These are phyloP conservation scores for Chaetomium strumarium DNA, from an alignment of 2,329 filamentous ascomycete species.

Conservation along the genomic window DNA sequence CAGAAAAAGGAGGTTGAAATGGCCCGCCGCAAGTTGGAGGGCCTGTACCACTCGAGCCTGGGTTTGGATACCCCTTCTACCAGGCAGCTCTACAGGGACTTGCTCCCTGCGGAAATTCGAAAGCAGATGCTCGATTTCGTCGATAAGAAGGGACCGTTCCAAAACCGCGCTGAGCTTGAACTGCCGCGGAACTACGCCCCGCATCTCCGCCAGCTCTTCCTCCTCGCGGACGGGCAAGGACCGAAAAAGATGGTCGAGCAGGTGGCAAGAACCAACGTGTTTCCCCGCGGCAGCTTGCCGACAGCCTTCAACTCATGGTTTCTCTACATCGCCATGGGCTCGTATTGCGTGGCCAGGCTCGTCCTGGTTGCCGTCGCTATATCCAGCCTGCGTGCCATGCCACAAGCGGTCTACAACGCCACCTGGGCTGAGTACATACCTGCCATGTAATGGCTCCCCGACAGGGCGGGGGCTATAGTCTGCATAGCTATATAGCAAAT, in stretches of 20 bases:
- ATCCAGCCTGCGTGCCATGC: conserved; percentile 6
- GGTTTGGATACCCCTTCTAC: too few relatives aligned
- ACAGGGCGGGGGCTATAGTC: too few relatives aligned
- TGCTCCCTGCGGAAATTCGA: neutral
- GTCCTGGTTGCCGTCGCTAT: neutral
- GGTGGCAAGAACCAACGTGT: conserved; percentile 1
- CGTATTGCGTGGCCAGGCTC: conserved; percentile 1
- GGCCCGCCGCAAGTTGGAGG: neutral
- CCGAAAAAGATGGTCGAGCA: conserved; percentile 4
- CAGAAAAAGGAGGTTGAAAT: neutral
- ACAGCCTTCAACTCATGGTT: neutral
- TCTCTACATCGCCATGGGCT: neutral
- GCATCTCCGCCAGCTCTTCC: neutral
- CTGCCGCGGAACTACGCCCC: neutral
- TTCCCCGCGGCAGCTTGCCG: neutral
- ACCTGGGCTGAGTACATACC: conserved; percentile 2
- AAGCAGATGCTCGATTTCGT: neutral
- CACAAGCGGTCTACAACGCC: neutral
- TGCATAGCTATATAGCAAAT: too few relatives aligned
- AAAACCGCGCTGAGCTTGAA: neutral
- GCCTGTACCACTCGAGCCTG: too few relatives aligned
- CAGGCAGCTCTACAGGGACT: neutral
- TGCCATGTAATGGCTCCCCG: too few relatives aligned
- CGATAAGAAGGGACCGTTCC: neutral
- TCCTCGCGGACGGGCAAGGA: conserved; percentile 1